Evolutionary conservation across 1,284 basidiomycete genomes (phyloP), one percentile per base, ranked within the genome.

Genomic region (Entoloma clypeatum): DNA sequence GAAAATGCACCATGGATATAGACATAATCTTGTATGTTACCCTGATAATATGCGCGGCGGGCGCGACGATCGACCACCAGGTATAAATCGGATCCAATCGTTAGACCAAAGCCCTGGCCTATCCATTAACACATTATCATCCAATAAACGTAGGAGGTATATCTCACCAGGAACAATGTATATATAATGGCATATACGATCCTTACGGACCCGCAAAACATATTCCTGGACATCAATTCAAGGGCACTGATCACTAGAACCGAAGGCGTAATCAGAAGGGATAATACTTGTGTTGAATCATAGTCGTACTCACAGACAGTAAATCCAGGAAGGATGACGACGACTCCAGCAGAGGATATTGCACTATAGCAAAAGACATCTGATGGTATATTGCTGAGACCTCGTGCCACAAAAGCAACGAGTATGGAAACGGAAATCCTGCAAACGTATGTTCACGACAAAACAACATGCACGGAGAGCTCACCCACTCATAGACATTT

Each of bases 111-210:
- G 11, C 89, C 88, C 85, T 86, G 53, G 5, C 28, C 32, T 9
- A 36, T 40, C n/a, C n/a, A n/a, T 13, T 27, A 41, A 37, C 40
- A 22, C 30, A n/a, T 34, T 10, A 13, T 37, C 16, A 18, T 21
- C 9, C 13, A 21, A 14, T 18, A 23, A 41, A 8, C 11, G 22
- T 5, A 13, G 3, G 21, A 11, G 14, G 38, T 21, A 23, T n/a
- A 7, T 47, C 67, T 43, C 55, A 83, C 84, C 48, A 92, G 65
- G 62, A 92, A 91, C 31, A 92, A 67, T 0, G 87, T 89, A 58
- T 92, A 92, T 42, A 92, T 91, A 51, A 90, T 85, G 13, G 89
- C 88, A 54, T 91, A 92, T 22, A 92, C 86, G 65, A 92, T 82
- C 50, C 89, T 72, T 16, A 92, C 88, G n/a, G 86, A 87, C 13